Conservation (phyloP, 169 alveolate species). For the Perkinsus marinus region DNA sequence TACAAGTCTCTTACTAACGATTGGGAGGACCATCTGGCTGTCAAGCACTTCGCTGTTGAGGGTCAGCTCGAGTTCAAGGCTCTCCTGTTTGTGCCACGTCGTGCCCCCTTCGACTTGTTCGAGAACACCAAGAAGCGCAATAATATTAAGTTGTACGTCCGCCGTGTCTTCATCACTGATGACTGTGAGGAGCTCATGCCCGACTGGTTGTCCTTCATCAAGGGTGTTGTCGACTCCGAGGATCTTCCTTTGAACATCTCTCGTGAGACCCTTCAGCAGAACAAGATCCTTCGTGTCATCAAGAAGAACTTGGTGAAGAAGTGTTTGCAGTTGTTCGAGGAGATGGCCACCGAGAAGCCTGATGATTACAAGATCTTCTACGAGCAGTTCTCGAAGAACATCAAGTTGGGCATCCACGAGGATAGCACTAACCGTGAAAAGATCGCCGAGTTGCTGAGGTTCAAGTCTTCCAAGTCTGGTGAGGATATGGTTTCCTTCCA, state of each 20-base stretch:
- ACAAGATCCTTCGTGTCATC: slow-evolving; percentile 95
- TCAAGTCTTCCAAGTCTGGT: slow-evolving; percentile 93
- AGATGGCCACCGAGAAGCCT: slow-evolving; percentile 86
- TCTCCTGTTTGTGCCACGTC: slow-evolving; percentile 92
- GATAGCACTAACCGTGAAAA: slow-evolving; percentile 90
- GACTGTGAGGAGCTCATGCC: slow-evolving; percentile 99
- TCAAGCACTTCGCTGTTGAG: slow-evolving; percentile 95
- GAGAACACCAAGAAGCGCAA: slow-evolving; percentile 96
- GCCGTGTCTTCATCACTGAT: slow-evolving; percentile 99
- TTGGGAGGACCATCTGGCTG: slow-evolving; percentile 98
- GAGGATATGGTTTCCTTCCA: slow-evolving; percentile 91
- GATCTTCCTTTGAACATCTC: slow-evolving; percentile 97
- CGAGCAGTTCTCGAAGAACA: slow-evolving; percentile 97
- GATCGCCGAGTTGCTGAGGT: slow-evolving; percentile 91
- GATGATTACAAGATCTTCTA: slow-evolving; percentile 98
- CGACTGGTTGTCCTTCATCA: slow-evolving; percentile 94
- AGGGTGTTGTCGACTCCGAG: slow-evolving; percentile 99
- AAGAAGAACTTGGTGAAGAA: slow-evolving; percentile 94
- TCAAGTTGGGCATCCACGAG: slow-evolving; percentile 97
- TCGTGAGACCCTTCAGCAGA: slow-evolving; percentile 95
- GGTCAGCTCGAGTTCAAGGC: slow-evolving; percentile 95
- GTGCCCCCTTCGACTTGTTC: slow-evolving; percentile 99
- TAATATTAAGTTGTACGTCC: slow-evolving; percentile 94
- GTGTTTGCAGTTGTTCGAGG: slow-evolving; percentile 93
- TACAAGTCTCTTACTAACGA: slow-evolving; percentile 95